These are phyloP conservation scores for Cystobasidium ongulense DNA, from an alignment of 768 basidiomycete species.

Conservation along the genomic window DNA sequence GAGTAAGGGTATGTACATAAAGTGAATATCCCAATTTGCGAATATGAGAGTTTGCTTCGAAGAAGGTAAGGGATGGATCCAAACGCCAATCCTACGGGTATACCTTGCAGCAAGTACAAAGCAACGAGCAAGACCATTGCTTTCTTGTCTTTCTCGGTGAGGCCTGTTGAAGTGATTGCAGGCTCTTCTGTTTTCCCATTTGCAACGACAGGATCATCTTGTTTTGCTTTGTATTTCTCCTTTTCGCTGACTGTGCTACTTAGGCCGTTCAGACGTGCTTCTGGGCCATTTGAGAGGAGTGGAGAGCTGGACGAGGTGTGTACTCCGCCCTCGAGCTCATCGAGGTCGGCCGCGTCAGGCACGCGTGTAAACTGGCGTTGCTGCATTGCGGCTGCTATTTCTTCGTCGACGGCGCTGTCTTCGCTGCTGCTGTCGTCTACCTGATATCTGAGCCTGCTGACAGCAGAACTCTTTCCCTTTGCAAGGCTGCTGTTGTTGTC, in stretches of 20 bases:
- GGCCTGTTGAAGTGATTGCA: background rate
- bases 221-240: slow-evolving; percentile 3
- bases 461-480: background rate
- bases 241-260: background rate
- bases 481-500: background rate
- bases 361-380: slow-evolving; percentile 22
- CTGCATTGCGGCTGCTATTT: background rate
- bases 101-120: slow-evolving; percentile 68
- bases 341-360: slow-evolving; percentile 9
- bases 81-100: slow-evolving; percentile 88
- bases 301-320: background rate
- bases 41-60: slow-evolving; percentile 90
- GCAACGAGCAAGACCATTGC: slow-evolving; percentile 77
- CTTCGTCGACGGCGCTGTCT: background rate
- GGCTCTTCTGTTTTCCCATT: background rate
- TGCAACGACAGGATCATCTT: background rate
- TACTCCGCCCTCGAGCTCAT: slow-evolving; percentile 5
- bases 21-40: slow-evolving; percentile 88
- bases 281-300: background rate
- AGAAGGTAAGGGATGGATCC: slow-evolving; percentile 95
- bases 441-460: slow-evolving; percentile 5
- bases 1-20: slow-evolving; percentile 91
- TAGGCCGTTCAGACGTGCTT: background rate
- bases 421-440: slow-evolving; percentile 3
- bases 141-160: slow-evolving; percentile 55